These are phyloP conservation scores for Phylloboletellus chloephorus DNA, from an alignment of 1,284 basidiomycete genomes.

Conservation along the genomic window DNA sequence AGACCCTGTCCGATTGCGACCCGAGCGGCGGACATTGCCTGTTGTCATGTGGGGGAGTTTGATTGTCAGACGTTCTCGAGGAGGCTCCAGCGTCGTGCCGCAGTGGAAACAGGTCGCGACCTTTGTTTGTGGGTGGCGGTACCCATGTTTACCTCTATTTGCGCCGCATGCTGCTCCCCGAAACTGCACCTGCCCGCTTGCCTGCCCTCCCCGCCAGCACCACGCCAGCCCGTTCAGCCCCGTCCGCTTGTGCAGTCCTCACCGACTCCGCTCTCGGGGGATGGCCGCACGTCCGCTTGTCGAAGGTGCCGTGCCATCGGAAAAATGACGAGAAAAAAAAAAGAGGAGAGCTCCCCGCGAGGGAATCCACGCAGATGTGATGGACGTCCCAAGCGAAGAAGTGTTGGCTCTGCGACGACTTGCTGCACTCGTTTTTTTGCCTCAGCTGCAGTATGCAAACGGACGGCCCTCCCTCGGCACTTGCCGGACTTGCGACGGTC, in stretches of 20 bases:
- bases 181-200: slow-evolving; percentile 23
- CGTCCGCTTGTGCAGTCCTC: not conserved
- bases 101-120: slow-evolving; percentile 22
- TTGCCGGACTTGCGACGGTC: slow-evolving; percentile 18
- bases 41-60: slow-evolving; percentile 33
- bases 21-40: slow-evolving; percentile 32
- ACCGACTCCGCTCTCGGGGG: not conserved
- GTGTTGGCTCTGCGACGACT: slow-evolving; percentile 23
- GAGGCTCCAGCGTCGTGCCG: slow-evolving; percentile 16
- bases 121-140: slow-evolving; percentile 33
- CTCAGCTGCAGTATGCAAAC: slow-evolving; percentile 19
- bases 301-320: not conserved
- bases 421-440: slow-evolving; percentile 18
- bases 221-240: slow-evolving; percentile 6
- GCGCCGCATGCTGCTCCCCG: slow-evolving; percentile 18
- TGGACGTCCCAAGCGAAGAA: slow-evolving; percentile 34
- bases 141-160: slow-evolving; percentile 27
- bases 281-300: slow-evolving; percentile 3
- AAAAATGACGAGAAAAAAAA: slow-evolving; percentile 12
- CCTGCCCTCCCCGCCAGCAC: slow-evolving; percentile 16
- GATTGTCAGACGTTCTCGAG: slow-evolving; percentile 23
- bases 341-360: slow-evolving; percentile 1
- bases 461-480: slow-evolving; percentile 20
- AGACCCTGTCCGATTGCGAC: slow-evolving; percentile 31
- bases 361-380: slow-evolving; percentile 20